Base-by-base conservation (phyloP, 495 filamentous ascomycete species). In the Friedmanniomyces simplex region DNA sequence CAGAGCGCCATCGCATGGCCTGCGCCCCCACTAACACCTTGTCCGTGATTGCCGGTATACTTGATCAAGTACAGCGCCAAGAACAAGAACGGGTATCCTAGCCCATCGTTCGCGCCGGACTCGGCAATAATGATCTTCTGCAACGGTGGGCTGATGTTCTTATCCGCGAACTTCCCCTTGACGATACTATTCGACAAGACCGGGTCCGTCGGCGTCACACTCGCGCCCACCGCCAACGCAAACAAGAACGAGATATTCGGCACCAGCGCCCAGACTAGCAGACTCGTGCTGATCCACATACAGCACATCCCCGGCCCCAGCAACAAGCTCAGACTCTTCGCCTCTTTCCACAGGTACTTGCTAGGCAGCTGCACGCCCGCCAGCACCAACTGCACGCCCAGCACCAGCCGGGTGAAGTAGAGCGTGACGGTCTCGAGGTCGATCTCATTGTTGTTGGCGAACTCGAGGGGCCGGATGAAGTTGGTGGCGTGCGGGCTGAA, bases 11-110 rank as follows among this genome's bases (percentile, higher is more conserved):
- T 85, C 4, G 89, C 89, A 57, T 77, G 78, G 14, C 78, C 75
- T 8, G 71, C 75, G 8, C 80, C 83, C 20, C 86, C 86, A 51
- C 68, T 65, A 42, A 76, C 73, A 0, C 75, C 81, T 63, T 66
- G 70, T 1, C 83, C 84, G 51, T 75, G 75, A 62, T 79, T 74
- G 1, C 79, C 80, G 2, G 73, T 75, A 63, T 87, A 91, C 71
- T 91, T 86, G 63, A 94, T 80, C 36, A 95, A 66, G 67, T 91
- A 95, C 48, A 97, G 73, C 1, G 85, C 82, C 50, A 95, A 76
- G 73, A 90, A 95, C 22, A 96, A 73, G 63, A 94, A 96, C 0
- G 90, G 91, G 64, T 94, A 94, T 0, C 91, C 90, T n/a, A 97
- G 77, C 0, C 91, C 90, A 68, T 96, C 90, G 68, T 95, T 96